Conservation (phyloP, 169 alveolate species). For the Perkinsus chesapeaki region DNA sequence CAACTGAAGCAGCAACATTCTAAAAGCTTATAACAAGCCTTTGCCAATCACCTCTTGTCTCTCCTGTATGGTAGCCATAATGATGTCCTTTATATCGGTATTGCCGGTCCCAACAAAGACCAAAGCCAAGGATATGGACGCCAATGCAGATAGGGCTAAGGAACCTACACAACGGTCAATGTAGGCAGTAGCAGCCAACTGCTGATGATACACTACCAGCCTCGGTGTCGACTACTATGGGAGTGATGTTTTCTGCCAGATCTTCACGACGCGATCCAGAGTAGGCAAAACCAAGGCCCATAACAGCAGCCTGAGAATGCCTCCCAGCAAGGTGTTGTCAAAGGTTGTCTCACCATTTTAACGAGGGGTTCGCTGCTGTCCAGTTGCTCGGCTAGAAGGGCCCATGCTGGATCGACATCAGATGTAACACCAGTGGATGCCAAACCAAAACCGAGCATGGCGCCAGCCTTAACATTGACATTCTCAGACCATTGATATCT, state of each 20-base stretch:
- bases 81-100: conserved; percentile 65
- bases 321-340: background rate
- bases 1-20: background rate
- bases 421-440: conserved; percentile 82
- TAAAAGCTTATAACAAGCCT: background rate
- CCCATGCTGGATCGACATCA: conserved; percentile 91
- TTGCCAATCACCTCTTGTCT: conserved; percentile 38
- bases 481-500: conserved; percentile 88
- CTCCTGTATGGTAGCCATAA: conserved; percentile 54
- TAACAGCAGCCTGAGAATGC: conserved; percentile 73
- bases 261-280: conserved; percentile 94
- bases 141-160: conserved; percentile 61
- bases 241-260: conserved; percentile 28
- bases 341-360: conserved; percentile 12
- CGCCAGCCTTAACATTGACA: conserved; percentile 90
- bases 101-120: conserved; percentile 69
- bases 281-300: conserved; percentile 94
- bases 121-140: conserved; percentile 65
- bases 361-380: conserved; percentile 46
- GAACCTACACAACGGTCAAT: conserved; percentile 10
- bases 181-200: background rate
- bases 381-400: conserved; percentile 85
- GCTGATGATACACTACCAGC: background rate
- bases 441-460: conserved; percentile 84
- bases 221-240: conserved; percentile 23